A percentile compares a stretch with the other conserved stretches of the same genome.
Evolutionary conservation across 2,329 filamentous ascomycete genomes (phyloP).

Genomic region (Orbilia quercus): DNA sequence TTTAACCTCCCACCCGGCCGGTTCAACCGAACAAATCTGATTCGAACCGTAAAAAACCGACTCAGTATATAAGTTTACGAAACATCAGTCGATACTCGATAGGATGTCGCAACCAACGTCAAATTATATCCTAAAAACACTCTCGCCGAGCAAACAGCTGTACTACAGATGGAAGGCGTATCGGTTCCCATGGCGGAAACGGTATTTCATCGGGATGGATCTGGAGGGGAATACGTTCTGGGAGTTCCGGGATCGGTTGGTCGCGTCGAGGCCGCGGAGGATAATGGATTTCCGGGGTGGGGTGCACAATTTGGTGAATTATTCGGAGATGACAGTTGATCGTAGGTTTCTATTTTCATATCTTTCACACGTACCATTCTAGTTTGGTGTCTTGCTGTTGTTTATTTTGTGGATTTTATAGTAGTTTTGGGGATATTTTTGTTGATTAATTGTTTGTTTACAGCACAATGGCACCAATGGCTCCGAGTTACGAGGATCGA

Average conservation of each 20-base stretch:
- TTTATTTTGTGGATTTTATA: too few species aligned
- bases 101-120: conserved; percentile 17
- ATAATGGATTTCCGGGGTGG: conserved; percentile 56
- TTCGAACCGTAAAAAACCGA: too few species aligned
- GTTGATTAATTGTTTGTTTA: too few species aligned
- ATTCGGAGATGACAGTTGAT: conserved; percentile 50
- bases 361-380: neutral
- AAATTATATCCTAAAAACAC: conserved; percentile 26
- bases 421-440: too few species aligned
- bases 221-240: conserved; percentile 76
- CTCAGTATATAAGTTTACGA: too few species aligned
- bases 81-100: too few species aligned
- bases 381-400: too few species aligned
- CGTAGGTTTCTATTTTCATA: conserved; percentile 23
- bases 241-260: conserved; percentile 70
- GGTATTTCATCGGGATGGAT: conserved; percentile 66
- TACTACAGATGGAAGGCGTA: conserved; percentile 48
- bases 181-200: conserved; percentile 40
- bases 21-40: too few species aligned
- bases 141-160: conserved; percentile 24
- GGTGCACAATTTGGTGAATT: conserved; percentile 56
- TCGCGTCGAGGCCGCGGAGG: conserved; percentile 50
- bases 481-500: conserved; percentile 70
- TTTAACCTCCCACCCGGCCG: neutral
- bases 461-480: conserved; percentile 75